Percentiles rank a stretch among this genome's conserved stretches.
Evolutionary conservation across 140 eudicot genomes (phyloP).

Genomic region (Ambrosia hybrid): DNA sequence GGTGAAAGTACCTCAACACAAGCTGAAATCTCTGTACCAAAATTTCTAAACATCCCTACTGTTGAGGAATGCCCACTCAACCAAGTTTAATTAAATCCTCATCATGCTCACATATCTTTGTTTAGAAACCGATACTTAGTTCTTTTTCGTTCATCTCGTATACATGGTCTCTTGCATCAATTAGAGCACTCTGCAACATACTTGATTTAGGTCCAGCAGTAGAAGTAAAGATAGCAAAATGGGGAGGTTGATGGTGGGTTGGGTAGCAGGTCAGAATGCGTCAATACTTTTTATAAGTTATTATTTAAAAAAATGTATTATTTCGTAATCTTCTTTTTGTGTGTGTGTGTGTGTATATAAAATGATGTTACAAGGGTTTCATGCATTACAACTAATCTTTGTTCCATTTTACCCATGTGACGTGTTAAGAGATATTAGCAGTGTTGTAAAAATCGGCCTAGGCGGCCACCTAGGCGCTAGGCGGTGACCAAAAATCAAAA

Average conservation of each 20-base stretch:
- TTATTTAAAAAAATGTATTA: neutral
- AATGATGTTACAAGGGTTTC: neutral
- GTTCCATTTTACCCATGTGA: constrained; percentile 9
- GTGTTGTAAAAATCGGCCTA: too few species aligned
- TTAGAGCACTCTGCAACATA: constrained; percentile 73
- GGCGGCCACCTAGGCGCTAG: too few species aligned
- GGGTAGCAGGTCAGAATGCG: neutral
- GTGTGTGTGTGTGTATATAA: neutral
- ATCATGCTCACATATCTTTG: neutral
- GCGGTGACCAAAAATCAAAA: too few species aligned
- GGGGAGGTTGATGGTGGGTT: neutral
- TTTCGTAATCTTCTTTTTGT: neutral
- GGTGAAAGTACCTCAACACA: constrained; percentile 9
- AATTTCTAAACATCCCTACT: neutral
- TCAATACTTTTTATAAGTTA: neutral
- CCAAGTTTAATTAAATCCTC: neutral
- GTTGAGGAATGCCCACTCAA: neutral
- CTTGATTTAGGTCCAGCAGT: constrained; percentile 1
- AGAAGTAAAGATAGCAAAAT: too few species aligned
- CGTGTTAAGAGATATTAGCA: neutral
- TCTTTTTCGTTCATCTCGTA: constrained; percentile 92
- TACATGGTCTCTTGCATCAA: constrained; percentile 92
- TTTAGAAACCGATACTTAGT: constrained; percentile 56
- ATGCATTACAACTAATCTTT: neutral
- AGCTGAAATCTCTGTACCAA: constrained; percentile 10